Percentiles rank a stretch among this genome's conserved stretches.
Conservation (phyloP, 1,284 basidiomycete species). For the Schizophyllum amplum region DNA sequence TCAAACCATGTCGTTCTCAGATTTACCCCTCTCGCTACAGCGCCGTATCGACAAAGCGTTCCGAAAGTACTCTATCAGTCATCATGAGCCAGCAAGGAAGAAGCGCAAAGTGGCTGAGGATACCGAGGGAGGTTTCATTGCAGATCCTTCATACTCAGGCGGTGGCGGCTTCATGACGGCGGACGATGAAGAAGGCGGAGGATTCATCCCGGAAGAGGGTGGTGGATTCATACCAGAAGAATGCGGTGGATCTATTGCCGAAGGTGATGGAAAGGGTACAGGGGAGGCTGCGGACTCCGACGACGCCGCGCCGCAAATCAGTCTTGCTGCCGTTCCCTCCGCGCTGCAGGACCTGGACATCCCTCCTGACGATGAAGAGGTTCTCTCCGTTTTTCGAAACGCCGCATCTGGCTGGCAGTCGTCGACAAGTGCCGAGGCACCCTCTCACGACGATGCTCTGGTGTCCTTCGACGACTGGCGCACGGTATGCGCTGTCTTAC, state of each 20-base stretch:
- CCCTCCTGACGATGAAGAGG: constrained; percentile 56
- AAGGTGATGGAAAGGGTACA: constrained; percentile 3
- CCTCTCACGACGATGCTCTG: constrained; percentile 14
- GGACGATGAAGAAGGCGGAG: constrained; percentile 2
- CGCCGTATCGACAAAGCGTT: constrained; percentile 13
- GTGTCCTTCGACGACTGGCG: constrained; percentile 64
- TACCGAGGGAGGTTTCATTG: background rate
- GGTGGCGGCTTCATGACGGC: background rate
- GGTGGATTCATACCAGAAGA: constrained; percentile 7
- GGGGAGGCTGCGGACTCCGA: background rate
- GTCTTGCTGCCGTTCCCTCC: constrained; percentile 48
- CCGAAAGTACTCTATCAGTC: background rate
- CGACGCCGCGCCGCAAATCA: constrained; percentile 27
- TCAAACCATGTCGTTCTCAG: constrained; percentile 2
- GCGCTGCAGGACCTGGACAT: constrained; percentile 59
- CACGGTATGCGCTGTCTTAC: constrained; percentile 61
- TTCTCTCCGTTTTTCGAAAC: constrained; percentile 60
- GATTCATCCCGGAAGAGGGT: constrained; percentile 6
- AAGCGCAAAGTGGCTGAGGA: background rate
- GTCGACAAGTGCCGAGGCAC: constrained; percentile 13
- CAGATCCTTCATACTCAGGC: too few relatives aligned
- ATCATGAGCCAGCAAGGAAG: background rate
- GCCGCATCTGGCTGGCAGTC: constrained; percentile 60
- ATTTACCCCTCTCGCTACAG: constrained; percentile 8
- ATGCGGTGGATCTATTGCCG: constrained; percentile 10